Evolutionary conservation across 2,329 filamentous ascomycete species (phyloP).

Genomic region (Sporothrix luriei): DNA sequence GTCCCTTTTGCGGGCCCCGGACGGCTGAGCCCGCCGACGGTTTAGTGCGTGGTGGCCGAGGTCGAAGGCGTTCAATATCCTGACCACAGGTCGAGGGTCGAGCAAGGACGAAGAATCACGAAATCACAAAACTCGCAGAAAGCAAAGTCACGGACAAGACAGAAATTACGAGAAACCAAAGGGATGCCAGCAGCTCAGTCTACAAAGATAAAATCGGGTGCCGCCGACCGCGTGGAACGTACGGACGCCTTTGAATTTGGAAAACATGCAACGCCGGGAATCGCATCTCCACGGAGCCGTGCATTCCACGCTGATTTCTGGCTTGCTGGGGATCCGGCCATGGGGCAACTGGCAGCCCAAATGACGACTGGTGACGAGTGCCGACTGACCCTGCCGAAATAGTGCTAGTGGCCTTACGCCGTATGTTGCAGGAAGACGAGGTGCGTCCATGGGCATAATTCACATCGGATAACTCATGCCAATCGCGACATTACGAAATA

Average conservation of each 20-base stretch:
- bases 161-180: neutral
- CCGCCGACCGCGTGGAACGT: neutral
- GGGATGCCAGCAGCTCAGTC: no score
- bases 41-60: no score
- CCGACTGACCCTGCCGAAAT: neutral
- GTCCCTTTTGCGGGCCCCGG: conserved; percentile 5
- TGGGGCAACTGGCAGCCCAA: neutral
- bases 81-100: no score
- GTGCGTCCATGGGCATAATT: no score
- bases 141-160: no score
- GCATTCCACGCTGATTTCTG: neutral
- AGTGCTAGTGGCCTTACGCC: no score
- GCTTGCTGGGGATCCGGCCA: neutral
- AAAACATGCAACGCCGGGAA: neutral
- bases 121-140: neutral
- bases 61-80: no score
- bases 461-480: no score
- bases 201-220: neutral
- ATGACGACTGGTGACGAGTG: neutral
- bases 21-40: neutral
- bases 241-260: neutral
- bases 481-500: no score
- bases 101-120: neutral
- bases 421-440: no score
- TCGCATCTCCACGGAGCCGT: conserved; percentile 17